Conservation (phyloP, 2,329 filamentous ascomycete species). For the Aspergillus hiratsukae region DNA sequence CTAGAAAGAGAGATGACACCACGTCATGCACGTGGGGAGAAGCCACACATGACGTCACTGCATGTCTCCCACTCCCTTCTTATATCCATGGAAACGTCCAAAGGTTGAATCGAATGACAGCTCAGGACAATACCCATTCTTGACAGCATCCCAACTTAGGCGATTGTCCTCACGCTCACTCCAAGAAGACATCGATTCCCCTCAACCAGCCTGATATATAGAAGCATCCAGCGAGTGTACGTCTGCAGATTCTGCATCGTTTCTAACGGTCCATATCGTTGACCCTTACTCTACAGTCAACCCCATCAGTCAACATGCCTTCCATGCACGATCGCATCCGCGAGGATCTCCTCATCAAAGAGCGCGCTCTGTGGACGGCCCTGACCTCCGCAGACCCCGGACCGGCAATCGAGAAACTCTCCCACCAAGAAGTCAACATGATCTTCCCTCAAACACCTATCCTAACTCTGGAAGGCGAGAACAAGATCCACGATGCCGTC, state of each 20-base stretch:
- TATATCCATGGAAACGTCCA: background rate
- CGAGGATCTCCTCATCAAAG: conserved; percentile 31
- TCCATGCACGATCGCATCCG: conserved; percentile 36
- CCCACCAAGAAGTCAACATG: conserved; percentile 27
- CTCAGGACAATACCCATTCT: too few species aligned
- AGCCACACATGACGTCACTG: conserved; percentile 4
- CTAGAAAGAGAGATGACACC: background rate
- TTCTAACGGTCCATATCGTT: background rate
- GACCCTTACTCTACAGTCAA: background rate
- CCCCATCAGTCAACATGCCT: conserved; percentile 21
- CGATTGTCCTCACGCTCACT: background rate
- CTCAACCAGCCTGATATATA: too few species aligned
- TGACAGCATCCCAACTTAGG: background rate
- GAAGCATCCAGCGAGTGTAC: background rate
- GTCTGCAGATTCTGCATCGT: background rate
- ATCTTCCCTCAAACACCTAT: conserved; percentile 31
- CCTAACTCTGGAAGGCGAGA: conserved; percentile 28
- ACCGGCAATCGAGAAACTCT: conserved; percentile 30
- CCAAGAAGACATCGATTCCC: too few species aligned
- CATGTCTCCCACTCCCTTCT: background rate
- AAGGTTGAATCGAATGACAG: background rate
- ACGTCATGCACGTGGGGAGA: conserved; percentile 7
- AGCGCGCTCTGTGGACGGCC: conserved; percentile 35
- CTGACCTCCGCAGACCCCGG: conserved; percentile 34
- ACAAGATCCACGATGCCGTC: conserved; percentile 20